These are phyloP conservation scores for Heterobasidion occidentale DNA, from an alignment of 1,284 basidiomycete genomes.

Conservation along the genomic window DNA sequence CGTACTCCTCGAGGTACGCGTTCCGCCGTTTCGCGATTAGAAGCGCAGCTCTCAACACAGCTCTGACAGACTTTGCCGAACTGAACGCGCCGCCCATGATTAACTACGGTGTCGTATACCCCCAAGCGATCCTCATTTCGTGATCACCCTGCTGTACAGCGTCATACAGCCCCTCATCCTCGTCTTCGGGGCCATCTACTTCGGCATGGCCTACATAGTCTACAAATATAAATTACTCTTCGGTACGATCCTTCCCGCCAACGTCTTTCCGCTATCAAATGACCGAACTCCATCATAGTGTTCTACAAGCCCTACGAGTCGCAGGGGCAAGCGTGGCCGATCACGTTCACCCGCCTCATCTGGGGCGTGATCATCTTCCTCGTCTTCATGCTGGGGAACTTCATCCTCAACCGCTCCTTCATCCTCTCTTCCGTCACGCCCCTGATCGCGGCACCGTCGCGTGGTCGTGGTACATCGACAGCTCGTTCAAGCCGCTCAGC, in stretches of 20 bases:
- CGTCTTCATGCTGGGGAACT: slow-evolving; percentile 91
- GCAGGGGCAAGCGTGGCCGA: slow-evolving; percentile 91
- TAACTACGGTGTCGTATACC: slow-evolving; percentile 90
- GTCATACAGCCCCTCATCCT: slow-evolving; percentile 93
- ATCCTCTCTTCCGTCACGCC: slow-evolving; percentile 75
- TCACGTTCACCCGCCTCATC: slow-evolving; percentile 81
- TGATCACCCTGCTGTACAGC: slow-evolving; percentile 91
- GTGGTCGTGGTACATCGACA: slow-evolving; percentile 76
- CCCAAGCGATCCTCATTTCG: slow-evolving; percentile 95
- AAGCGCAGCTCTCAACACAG: not conserved
- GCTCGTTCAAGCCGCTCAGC: slow-evolving; percentile 70
- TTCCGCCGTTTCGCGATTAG: not conserved
- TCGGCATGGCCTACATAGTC: slow-evolving; percentile 87
- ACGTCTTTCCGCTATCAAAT: not conserved
- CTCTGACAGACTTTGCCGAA: slow-evolving; percentile 76
- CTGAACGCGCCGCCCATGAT: slow-evolving; percentile 97
- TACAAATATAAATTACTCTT: slow-evolving; percentile 98
- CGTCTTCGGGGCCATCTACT: slow-evolving; percentile 92
- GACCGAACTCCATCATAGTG: slow-evolving; percentile 34
- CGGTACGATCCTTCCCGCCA: slow-evolving; percentile 41
- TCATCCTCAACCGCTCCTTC: slow-evolving; percentile 77
- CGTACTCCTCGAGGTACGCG: slow-evolving; percentile 77
- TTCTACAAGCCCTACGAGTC: slow-evolving; percentile 94
- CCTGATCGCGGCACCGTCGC: slow-evolving; percentile 68
- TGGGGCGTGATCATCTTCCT: slow-evolving; percentile 87